phyloP scores from a whole-genome alignment of 225 moss, liverwort and hornwort species.

The Sphagnum contortum region DNA sequence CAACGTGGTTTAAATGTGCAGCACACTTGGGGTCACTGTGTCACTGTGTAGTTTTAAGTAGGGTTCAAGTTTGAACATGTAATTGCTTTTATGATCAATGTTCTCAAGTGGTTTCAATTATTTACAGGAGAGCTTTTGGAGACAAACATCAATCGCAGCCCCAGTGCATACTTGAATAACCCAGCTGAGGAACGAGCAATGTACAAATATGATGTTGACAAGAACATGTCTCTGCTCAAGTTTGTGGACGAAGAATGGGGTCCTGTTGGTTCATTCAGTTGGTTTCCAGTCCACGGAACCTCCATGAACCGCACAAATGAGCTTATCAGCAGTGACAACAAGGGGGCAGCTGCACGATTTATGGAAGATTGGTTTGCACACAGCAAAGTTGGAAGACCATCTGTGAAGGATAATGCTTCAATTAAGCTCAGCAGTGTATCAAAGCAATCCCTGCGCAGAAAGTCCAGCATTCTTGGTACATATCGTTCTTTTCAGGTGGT shows the following conservation, averaged over 20 bases:
- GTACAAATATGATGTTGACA: slow-evolving; percentile 71
- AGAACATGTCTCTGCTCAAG: slow-evolving; percentile 76
- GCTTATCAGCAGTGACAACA: slow-evolving; percentile 95
- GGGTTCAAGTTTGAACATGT: too few species aligned
- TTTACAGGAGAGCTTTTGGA: slow-evolving; percentile 66
- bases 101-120: too few species aligned
- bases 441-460: slow-evolving; percentile 16
- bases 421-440: slow-evolving; percentile 20
- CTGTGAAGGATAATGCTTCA: slow-evolving; percentile 19
- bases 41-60: too few species aligned
- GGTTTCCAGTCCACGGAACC: slow-evolving; percentile 99
- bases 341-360: slow-evolving; percentile 91
- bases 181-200: slow-evolving; percentile 84
- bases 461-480: slow-evolving; percentile 36
- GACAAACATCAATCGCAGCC: slow-evolving; percentile 94
- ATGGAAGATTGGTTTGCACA: slow-evolving; percentile 90
- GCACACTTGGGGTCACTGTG: too few species aligned
- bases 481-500: not conserved
- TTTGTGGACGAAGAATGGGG: slow-evolving; percentile 96
- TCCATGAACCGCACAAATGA: slow-evolving; percentile 94
- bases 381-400: slow-evolving; percentile 12
- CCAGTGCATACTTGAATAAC: slow-evolving; percentile 86
- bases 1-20: too few species aligned
- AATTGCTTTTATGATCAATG: too few species aligned
- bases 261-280: slow-evolving; percentile 81